Evolutionary conservation across 2,329 filamentous ascomycete species (phyloP).

Genomic region (Aspergillus pseudotamarii): DNA sequence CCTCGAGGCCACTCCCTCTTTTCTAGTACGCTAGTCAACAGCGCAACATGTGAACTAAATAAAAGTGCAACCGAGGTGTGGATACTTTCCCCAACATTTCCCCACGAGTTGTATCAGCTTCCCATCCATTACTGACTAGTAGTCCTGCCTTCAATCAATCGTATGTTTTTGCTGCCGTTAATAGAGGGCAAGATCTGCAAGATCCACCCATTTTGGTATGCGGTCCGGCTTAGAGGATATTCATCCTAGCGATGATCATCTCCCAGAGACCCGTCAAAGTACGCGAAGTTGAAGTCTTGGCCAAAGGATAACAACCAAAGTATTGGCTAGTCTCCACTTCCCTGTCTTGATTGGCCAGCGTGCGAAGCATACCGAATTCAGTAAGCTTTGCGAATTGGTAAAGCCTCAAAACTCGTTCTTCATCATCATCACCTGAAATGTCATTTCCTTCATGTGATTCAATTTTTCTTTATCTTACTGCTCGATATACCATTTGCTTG

Average conservation of each 20-base stretch:
- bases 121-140: not conserved
- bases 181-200: not conserved
- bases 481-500: not conserved
- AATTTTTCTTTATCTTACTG: not conserved
- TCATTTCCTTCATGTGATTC: not conserved
- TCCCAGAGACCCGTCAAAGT: not conserved
- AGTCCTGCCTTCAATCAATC: not conserved
- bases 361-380: not conserved
- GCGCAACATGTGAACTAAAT: not conserved
- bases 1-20: not conserved
- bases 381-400: not conserved
- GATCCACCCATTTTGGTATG: not conserved
- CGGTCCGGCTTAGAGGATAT: not conserved
- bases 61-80: not conserved
- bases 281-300: no score
- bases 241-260: not conserved
- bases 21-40: not conserved
- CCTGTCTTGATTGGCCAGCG: not conserved
- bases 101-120: not conserved
- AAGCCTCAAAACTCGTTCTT: not conserved
- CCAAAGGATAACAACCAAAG: no score
- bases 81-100: not conserved
- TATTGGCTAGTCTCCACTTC: not conserved
- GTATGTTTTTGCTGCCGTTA: not conserved
- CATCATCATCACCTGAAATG: not conserved